Base-by-base conservation (phyloP, 2,329 filamentous ascomycete genomes). In the Septoria petroselini region DNA sequence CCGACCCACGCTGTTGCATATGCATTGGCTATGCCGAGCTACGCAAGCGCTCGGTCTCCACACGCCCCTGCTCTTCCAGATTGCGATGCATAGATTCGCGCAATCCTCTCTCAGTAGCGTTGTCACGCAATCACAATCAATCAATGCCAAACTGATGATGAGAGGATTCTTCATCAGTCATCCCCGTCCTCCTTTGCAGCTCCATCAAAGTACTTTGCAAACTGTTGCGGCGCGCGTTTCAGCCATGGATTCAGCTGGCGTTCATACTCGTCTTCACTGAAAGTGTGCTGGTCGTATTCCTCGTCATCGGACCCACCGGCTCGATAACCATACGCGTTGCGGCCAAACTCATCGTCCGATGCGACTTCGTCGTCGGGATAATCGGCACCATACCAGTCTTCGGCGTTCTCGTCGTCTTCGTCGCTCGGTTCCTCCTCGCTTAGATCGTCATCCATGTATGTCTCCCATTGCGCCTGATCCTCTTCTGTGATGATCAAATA, bases 351-450 rank as follows among this genome's bases (percentile, higher is more conserved):
- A 57, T 86, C 83, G 59, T 89, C 85, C 12, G 81, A 84, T 37
- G 81, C 83, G 11, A 89, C 77, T 65, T 91, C 86, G 46, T 91
- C 86, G 54, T 91, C 86, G 0, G 86, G 86, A 59, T 91, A 91
- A 65, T 91, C 86, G 46, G 85, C 84, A 3, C 83, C 82, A 63
- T 90, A 89, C 68, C 88, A 83, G 61, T 88, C 85, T 65, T 91
- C 86, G 29, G 86, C 84, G 62, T 84, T 84, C 30, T 80, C 80
- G 57, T 84, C 80, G 19, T 80, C 79, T 54, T 83, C 80, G 51
- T 83, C 81, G 27, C 74, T 80, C 54, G 81, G 75, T 69, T 76
- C 73, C 35, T 75, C 61, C 25, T 68, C 73, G 38, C 76, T 77
- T 12, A 69, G 68, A 9, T 77, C 74, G 11, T 78, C 75, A n/a